Evolutionary conservation across 2,329 filamentous ascomycete species (phyloP).

Genomic region (Hymenoscyphus infarciens): DNA sequence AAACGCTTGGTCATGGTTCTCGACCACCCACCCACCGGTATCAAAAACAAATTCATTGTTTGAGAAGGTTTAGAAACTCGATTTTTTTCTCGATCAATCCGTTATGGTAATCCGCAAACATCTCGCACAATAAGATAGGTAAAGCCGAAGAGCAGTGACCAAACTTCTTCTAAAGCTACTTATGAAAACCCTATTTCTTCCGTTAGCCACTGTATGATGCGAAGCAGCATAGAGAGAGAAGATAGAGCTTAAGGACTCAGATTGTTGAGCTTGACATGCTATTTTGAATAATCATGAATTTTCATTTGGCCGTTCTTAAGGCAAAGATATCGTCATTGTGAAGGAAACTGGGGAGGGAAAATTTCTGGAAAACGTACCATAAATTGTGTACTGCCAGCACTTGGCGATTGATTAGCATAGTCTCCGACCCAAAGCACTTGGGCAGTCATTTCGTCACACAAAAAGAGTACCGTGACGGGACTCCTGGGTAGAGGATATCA

Average conservation of each 20-base stretch:
- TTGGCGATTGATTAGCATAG: not conserved
- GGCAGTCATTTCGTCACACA: not conserved
- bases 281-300: constrained; percentile 50
- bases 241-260: constrained; percentile 41
- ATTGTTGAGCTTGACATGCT: constrained; percentile 64
- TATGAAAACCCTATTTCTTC: not conserved
- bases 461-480: not conserved
- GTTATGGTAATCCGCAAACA: no score
- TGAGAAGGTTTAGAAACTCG: no score
- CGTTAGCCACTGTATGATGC: not conserved
- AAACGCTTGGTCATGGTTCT: no score
- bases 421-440: no score
- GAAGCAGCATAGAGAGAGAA: not conserved
- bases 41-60: no score
- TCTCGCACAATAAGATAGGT: no score
- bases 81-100: no score
- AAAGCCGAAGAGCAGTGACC: no score
- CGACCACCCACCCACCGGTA: no score
- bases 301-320: constrained; percentile 68
- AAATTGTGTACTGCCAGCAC: not conserved
- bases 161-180: no score
- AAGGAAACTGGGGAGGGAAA: constrained; percentile 21
- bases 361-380: constrained; percentile 9
- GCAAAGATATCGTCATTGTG: constrained; percentile 54
- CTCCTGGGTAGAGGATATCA: not conserved